Base-by-base conservation (phyloP, 345 rosid species). In the Theobroma cacao region DNA sequence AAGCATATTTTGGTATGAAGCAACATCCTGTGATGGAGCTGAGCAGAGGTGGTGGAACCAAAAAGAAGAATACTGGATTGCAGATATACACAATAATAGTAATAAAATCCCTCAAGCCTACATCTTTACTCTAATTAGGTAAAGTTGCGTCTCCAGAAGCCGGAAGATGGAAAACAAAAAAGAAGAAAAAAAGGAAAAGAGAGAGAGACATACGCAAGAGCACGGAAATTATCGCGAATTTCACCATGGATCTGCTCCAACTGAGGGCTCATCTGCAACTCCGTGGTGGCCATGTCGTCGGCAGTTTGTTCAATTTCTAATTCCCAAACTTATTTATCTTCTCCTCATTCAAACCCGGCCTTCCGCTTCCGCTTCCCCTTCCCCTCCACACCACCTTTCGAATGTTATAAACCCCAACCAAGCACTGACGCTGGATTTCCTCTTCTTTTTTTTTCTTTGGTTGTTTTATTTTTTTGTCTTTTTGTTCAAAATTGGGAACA, bases 211-310 rank as follows among this genome's bases (percentile, higher is more conserved):
- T 89, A 93, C 98, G 97, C 87, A 79, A 96, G 96, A 62, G 95
- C 98, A 67, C 99, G 93, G 58, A 93, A 92, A 76, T 90, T 87
- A 85, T 96, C 98, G 62, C 91, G 93, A 79, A 95, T 95, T 85
- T 95, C 97, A 31, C 95, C 98, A 75, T 93, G 97, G 94, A 92
- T 93, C 94, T 92, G 99, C 90, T 95, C 98, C 90, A 95, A 82
- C 87, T 90, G 95, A 77, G 97, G 92, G 73, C 79, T 87, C 98
- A 92, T 91, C 81, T 84, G 95, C 76, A 95, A 82, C 48, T 88
- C 87, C 50, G 82, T 50, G 50, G 95, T 89, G 97, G 90, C 91
- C 26, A 58, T 80, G 79, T 78, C 88, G 81, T 90, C 80, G 9
- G 72, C 50, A 55, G 83, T 84, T 55, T 63, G 41, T 33, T 67